phyloP scores from a whole-genome alignment of 345 rosid species.

The Acer campestre region DNA sequence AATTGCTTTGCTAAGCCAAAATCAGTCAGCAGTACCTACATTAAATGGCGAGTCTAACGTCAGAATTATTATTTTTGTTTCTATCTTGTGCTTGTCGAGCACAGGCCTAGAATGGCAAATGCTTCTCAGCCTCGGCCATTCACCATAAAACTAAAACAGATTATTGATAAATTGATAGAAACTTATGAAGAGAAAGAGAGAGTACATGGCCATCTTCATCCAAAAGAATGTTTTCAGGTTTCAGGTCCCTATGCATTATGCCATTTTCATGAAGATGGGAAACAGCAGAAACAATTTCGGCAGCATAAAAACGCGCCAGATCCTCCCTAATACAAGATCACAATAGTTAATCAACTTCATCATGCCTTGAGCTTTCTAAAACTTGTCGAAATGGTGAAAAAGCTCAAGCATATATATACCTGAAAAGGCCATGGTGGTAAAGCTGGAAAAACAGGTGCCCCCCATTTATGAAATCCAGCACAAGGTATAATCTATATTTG shows the following conservation, averaged over 20 bases:
- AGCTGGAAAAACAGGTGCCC: slow-evolving; percentile 99
- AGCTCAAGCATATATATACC: slow-evolving; percentile 38
- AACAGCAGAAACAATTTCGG: slow-evolving; percentile 90
- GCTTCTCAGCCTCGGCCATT: no score
- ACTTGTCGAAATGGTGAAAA: neutral
- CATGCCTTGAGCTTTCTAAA: neutral
- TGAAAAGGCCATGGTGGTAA: slow-evolving; percentile 92
- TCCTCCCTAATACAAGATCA: slow-evolving; percentile 65
- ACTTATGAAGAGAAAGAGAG: slow-evolving; percentile 16
- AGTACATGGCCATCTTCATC: slow-evolving; percentile 87
- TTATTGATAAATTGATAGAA: neutral
- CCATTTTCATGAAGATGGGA: slow-evolving; percentile 93
- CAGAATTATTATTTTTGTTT: neutral
- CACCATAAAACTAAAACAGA: no score
- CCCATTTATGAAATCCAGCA: slow-evolving; percentile 91
- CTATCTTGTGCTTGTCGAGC: neutral
- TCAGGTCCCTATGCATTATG: slow-evolving; percentile 97
- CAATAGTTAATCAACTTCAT: slow-evolving; percentile 23
- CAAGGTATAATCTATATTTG: slow-evolving; percentile 82
- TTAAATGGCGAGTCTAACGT: slow-evolving; percentile 13
- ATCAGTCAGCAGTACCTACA: slow-evolving; percentile 79
- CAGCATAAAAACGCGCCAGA: slow-evolving; percentile 84
- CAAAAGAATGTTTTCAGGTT: slow-evolving; percentile 92
- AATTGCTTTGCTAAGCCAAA: slow-evolving; percentile 91
- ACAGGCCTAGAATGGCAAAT: neutral